A percentile compares a stretch with the other conserved stretches of the same genome.
Evolutionary conservation across 176 grass and related monocot genomes (phyloP).

Genomic region (Leersia perrieri): DNA sequence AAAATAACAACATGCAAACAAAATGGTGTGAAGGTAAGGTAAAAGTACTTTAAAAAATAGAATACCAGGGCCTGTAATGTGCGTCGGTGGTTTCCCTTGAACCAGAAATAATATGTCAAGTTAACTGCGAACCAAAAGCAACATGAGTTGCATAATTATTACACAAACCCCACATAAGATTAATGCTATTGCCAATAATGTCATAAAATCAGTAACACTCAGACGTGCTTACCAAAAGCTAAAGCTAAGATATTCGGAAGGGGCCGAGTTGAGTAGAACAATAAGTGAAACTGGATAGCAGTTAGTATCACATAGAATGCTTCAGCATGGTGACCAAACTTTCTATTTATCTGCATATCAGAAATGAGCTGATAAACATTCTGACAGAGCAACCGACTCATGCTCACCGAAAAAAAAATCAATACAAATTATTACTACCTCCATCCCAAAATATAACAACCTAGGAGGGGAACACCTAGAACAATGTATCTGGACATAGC

Average conservation of each 20-base stretch:
- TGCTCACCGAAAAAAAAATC: not conserved
- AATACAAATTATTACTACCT: not conserved
- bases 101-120: constrained; percentile 91
- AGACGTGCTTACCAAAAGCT: constrained; percentile 59
- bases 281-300: constrained; percentile 79
- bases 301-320: constrained; percentile 76
- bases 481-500: too few relatives aligned
- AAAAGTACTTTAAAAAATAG: not conserved
- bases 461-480: too few relatives aligned
- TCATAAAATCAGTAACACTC: not conserved
- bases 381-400: not conserved
- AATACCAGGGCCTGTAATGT: constrained; percentile 75
- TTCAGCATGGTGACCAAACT: constrained; percentile 75
- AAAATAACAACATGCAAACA: constrained; percentile 13
- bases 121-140: constrained; percentile 59
- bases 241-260: constrained; percentile 98
- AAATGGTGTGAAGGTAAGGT: constrained; percentile 13
- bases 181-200: not conserved
- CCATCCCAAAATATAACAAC: too few relatives aligned
- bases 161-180: not conserved
- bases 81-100: constrained; percentile 60
- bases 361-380: constrained; percentile 17
- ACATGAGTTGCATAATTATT: constrained; percentile 17
- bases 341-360: constrained; percentile 66
- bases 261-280: constrained; percentile 91